phyloP scores from a whole-genome alignment of 2,329 filamentous ascomycete species.

The Hymenoscyphus occultus region DNA sequence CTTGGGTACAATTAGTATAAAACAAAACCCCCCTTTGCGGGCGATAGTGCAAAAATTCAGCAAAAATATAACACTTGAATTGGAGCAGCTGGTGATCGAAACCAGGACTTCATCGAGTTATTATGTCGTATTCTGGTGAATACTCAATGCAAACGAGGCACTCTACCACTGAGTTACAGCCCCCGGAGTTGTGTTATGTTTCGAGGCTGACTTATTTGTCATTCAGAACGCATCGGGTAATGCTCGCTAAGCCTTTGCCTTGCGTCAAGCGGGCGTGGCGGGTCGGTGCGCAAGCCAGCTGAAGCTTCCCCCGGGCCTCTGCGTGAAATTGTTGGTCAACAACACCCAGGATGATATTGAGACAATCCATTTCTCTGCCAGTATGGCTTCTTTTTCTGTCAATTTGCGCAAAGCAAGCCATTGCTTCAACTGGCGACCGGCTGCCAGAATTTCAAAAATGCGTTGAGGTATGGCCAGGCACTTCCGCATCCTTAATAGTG shows the following conservation, averaged over 20 bases:
- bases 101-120: conserved; percentile 21
- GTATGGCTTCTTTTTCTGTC: conserved; percentile 16
- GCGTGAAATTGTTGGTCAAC: conserved; percentile 3
- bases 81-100: conserved; percentile 23
- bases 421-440: conserved; percentile 78
- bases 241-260: not conserved
- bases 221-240: not conserved
- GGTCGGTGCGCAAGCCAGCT: not conserved
- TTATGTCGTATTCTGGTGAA: not conserved
- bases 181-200: conserved; percentile 1
- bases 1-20: not conserved
- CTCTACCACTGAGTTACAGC: conserved; percentile 16
- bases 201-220: not conserved
- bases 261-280: not conserved
- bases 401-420: conserved; percentile 42
- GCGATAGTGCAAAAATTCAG: not conserved
- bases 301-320: not conserved
- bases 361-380: conserved; percentile 15
- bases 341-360: conserved; percentile 26
- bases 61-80: conserved; percentile 5
- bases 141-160: conserved; percentile 15
- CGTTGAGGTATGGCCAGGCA: conserved; percentile 58
- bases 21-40: not conserved
- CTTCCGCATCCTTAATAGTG: conserved; percentile 15
- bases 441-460: conserved; percentile 86